phyloP scores from a whole-genome alignment of 257 asterid species.

The Forsythia suspensa region DNA sequence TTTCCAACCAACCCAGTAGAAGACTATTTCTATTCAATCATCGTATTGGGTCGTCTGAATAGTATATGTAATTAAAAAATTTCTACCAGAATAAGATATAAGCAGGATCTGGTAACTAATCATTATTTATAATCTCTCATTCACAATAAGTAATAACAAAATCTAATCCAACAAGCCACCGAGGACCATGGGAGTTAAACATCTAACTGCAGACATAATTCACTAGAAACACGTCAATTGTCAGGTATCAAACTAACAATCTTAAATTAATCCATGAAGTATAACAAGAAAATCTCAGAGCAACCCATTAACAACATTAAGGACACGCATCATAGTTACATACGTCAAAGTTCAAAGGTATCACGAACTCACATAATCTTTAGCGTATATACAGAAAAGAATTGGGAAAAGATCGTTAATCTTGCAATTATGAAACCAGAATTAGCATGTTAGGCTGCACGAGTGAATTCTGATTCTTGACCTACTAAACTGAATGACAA shows the following conservation, averaged over 20 bases:
- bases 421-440: background rate
- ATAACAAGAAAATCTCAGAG: background rate
- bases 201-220: background rate
- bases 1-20: slow-evolving; percentile 17
- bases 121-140: slow-evolving; percentile 16
- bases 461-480: background rate
- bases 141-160: background rate
- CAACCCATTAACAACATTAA: background rate
- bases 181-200: background rate
- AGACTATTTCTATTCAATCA: slow-evolving; percentile 15
- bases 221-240: background rate
- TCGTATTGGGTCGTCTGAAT: background rate
- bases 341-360: background rate
- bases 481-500: background rate
- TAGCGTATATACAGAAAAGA: background rate
- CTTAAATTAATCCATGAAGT: background rate
- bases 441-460: background rate
- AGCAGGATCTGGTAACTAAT: slow-evolving; percentile 3
- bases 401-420: too few relatives aligned
- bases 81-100: background rate
- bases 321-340: background rate
- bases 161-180: background rate
- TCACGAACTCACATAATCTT: background rate
- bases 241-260: background rate
- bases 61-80: background rate